A percentile compares a stretch with the other conserved stretches of the same genome.
Evolutionary conservation across 257 asterid genomes (phyloP).

Genomic region (Jacaranda copaia): DNA sequence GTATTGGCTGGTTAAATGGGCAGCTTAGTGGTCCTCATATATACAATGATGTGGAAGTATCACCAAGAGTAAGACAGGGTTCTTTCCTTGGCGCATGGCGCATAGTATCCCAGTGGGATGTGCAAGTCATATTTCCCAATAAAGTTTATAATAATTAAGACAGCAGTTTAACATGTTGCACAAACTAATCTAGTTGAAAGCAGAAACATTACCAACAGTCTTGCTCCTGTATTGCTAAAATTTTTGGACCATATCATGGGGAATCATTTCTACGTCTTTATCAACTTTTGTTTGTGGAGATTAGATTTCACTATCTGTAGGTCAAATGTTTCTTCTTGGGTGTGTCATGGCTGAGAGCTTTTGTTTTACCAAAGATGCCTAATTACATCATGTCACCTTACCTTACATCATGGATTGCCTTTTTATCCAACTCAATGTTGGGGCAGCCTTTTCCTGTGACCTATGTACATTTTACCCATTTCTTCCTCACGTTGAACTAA

Average conservation of each 20-base stretch:
- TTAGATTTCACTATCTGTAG: background rate
- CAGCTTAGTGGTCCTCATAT: conserved; percentile 29
- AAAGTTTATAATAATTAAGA: no score
- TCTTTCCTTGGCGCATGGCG: conserved; percentile 6
- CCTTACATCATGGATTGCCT: conserved; percentile 6
- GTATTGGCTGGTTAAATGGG: background rate
- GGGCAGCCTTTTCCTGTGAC: background rate
- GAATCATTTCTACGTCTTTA: background rate
- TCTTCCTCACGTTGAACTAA: no score
- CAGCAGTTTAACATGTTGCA: background rate
- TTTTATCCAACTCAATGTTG: conserved; percentile 22
- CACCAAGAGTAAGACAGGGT: background rate
- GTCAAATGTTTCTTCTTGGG: background rate
- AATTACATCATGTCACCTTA: background rate
- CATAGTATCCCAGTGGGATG: background rate
- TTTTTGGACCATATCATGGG: background rate
- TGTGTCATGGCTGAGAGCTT: background rate
- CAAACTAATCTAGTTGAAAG: background rate
- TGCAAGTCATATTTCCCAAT: no score
- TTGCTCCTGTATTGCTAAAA: background rate
- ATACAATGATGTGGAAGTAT: background rate
- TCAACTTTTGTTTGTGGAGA: background rate
- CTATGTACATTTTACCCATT: background rate
- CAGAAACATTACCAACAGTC: background rate
- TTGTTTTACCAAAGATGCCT: background rate